Conservation (phyloP, 208 protist genomes). For the Naegleria fowleri region DNA sequence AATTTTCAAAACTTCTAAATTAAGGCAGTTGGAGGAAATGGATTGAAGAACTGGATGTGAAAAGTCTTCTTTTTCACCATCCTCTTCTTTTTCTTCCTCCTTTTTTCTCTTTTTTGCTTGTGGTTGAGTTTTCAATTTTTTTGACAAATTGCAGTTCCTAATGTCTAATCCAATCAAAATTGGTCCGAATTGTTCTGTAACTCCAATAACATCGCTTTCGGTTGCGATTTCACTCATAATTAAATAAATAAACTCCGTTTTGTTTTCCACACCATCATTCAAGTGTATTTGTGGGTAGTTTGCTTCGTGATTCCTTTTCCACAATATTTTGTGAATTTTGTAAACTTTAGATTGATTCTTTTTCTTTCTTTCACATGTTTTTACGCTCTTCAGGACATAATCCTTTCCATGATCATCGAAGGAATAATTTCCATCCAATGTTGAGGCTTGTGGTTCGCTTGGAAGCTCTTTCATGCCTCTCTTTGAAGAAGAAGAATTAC, state of each 20-base stretch:
- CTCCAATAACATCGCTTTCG: background rate
- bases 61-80: background rate
- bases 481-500: no score
- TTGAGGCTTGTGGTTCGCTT: no score
- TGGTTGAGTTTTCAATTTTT: background rate
- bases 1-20: background rate
- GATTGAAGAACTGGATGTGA: background rate
- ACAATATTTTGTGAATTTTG: background rate
- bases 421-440: no score
- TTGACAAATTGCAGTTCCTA: background rate
- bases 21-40: background rate
- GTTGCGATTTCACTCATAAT: background rate
- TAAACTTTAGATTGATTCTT: background rate
- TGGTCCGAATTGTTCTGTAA: background rate
- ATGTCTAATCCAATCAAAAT: background rate
- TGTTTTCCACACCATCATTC: background rate
- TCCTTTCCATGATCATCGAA: no score
- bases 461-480: no score
- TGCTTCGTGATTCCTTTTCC: background rate
- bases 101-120: background rate
- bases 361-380: no score
- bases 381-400: no score
- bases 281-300: background rate
- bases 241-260: background rate
- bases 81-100: background rate